These are phyloP conservation scores for Opeltia flavorubescens DNA, from an alignment of 495 filamentous ascomycete species.

Conservation along the genomic window DNA sequence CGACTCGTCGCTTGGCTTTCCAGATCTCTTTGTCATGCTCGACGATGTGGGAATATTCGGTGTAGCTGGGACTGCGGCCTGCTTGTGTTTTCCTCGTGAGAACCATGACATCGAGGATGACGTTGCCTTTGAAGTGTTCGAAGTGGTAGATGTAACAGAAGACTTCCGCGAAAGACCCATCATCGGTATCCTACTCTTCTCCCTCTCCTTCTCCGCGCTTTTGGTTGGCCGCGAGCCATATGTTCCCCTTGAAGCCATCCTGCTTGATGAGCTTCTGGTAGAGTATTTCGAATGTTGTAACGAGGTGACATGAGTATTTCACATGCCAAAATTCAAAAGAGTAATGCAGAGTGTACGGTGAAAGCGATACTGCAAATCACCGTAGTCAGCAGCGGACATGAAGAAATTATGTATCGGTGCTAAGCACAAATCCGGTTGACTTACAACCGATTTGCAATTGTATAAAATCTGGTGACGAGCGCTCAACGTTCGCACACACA, in stretches of 20 bases:
- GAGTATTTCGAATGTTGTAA: conserved; percentile 1
- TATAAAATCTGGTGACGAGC: conserved; percentile 3
- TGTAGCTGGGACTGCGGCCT: not conserved
- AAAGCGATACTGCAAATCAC: too few relatives aligned
- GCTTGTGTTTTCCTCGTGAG: conserved; percentile 11
- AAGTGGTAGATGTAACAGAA: conserved; percentile 11
- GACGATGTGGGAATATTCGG: conserved; percentile 1
- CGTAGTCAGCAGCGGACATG: too few relatives aligned
- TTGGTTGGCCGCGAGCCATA: conserved; percentile 15
- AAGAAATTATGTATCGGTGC: too few relatives aligned
- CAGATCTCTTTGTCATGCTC: not conserved
- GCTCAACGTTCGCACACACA: conserved; percentile 3
- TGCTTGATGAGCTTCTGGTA: conserved; percentile 10
- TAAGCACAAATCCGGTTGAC: too few relatives aligned
- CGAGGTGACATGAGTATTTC: conserved; percentile 11
- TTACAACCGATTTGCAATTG: too few relatives aligned
- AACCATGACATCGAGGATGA: conserved; percentile 13
- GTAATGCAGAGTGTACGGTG: too few relatives aligned
- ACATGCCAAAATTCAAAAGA: too few relatives aligned
- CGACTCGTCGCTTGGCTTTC: conserved; percentile 2
- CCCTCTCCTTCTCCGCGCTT: conserved; percentile 12
- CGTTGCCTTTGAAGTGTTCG: conserved; percentile 10
- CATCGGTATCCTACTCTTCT: conserved; percentile 8
- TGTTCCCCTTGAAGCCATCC: conserved; percentile 15
- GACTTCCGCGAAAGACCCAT: conserved; percentile 6